Evolutionary conservation across 2,329 filamentous ascomycete species (phyloP), one percentile per base, ranked within the genome.

Genomic region (Cladosporium sp.): DNA sequence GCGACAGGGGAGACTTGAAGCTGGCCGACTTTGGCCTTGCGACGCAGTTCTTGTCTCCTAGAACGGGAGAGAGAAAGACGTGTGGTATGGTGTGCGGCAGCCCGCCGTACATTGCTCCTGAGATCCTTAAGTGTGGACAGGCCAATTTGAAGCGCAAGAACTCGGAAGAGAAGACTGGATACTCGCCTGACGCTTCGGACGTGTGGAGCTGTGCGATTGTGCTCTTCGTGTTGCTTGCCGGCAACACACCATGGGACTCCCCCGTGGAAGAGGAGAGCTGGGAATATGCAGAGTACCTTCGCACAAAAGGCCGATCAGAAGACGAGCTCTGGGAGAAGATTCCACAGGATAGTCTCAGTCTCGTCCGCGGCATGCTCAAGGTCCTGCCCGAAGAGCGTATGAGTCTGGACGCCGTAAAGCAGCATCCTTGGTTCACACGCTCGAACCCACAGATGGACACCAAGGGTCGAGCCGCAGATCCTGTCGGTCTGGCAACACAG

Each of bases 131-230:
- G 17, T 72, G 74, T 34, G 82, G 82, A 47, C 79, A 75, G 55
- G 66, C 71, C 49, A 78, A 76, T 59, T 72, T 72, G 66, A 75
- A 78, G 62, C 70, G 70, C 60, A 81, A 78, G 70, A 76, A 72
- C 50, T 66, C 63, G 40, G 67, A 80, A 38, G 75, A 82, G 54
- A 77, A 81, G 25, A 68, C 71, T 50, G 85, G 88, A 58, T 93
- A 93, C 70, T 81, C 83, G 30, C 87, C 92, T 7, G 90, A 97
- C 62, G 76, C 90, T 42, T 90, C 90, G 38, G 94, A 99, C 70
- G 88, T 99, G 59, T 99, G 95, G 95, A 97, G 92, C 15, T 97
- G 92, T 67, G 94, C 94, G 36, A 92, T 99, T 55, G 95, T 99
- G n/a, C 80, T 99, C 3, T 99, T 99, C 70, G 94, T 97, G 37